Conservation (phyloP, 1,284 basidiomycete species). For the Ceratorhiza oryzae-sativae region DNA sequence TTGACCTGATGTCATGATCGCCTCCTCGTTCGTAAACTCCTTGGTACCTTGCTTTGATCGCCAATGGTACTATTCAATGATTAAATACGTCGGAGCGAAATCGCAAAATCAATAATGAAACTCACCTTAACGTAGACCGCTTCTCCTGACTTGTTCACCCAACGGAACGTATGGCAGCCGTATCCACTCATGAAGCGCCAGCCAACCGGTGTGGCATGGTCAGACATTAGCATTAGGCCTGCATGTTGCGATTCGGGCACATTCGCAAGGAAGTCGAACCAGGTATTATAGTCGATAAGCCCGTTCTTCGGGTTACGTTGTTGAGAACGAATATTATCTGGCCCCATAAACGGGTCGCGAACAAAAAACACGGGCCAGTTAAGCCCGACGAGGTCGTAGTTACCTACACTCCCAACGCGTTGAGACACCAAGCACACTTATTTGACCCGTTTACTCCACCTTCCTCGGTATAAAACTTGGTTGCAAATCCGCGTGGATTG, state of each 20-base stretch:
- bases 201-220: conserved; percentile 91
- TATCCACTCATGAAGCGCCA: conserved; percentile 88
- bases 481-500: conserved; percentile 90
- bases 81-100: neutral
- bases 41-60: conserved; percentile 41
- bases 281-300: conserved; percentile 49
- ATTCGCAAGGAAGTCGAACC: conserved; percentile 48
- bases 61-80: conserved; percentile 47
- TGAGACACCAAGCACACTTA: neutral
- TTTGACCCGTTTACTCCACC: conserved; percentile 80
- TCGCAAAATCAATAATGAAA: conserved; percentile 52
- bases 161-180: conserved; percentile 90
- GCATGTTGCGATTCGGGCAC: conserved; percentile 62
- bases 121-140: conserved; percentile 88
- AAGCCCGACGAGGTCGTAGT: conserved; percentile 51
- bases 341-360: conserved; percentile 62
- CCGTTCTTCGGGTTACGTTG: conserved; percentile 48
- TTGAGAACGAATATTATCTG: conserved; percentile 48
- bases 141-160: conserved; percentile 76
- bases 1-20: conserved; percentile 49
- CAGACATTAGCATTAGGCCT: conserved; percentile 85
- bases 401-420: conserved; percentile 42
- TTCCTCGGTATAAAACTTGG: conserved; percentile 85
- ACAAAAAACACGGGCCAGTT: conserved; percentile 93
- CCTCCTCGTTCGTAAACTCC: conserved; percentile 52